These are phyloP conservation scores for Brasenia schreberi DNA, from an alignment of 164 flowering plant species.

Conservation along the genomic window DNA sequence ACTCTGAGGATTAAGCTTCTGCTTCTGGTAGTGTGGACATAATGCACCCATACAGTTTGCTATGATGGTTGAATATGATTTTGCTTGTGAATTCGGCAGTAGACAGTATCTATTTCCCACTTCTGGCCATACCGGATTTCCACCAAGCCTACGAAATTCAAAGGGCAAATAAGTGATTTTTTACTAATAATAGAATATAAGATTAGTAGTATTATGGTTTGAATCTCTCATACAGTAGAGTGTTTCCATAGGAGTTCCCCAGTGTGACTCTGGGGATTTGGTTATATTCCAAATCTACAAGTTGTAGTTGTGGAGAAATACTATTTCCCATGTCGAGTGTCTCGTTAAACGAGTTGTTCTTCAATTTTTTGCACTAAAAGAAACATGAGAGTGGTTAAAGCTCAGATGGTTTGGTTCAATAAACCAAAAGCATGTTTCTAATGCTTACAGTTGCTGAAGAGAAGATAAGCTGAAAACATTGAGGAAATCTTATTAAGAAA, in stretches of 20 bases:
- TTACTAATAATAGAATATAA: not conserved
- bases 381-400: not conserved
- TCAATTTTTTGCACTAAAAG: conserved; percentile 42
- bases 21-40: conserved; percentile 35
- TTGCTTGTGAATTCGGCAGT: conserved; percentile 3
- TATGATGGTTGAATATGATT: conserved; percentile 48
- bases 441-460: not conserved
- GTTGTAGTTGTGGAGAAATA: conserved; percentile 47
- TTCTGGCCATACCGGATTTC: conserved; percentile 62
- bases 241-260: conserved; percentile 30
- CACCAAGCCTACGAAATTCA: conserved; percentile 33
- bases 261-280: conserved; percentile 29
- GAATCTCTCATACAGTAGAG: conserved; percentile 44
- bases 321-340: conserved; percentile 47
- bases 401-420: not conserved
- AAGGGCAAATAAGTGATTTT: not conserved
- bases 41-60: conserved; percentile 41
- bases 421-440: not conserved
- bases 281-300: conserved; percentile 69
- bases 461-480: not conserved
- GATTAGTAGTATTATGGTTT: not conserved
- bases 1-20: conserved; percentile 37
- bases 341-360: conserved; percentile 48
- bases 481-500: no score
- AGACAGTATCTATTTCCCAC: conserved; percentile 40